Percentiles rank a stretch among this genome's conserved stretches.
phyloP scores from a whole-genome alignment of 116 monocot species.

The Zostera marina region DNA sequence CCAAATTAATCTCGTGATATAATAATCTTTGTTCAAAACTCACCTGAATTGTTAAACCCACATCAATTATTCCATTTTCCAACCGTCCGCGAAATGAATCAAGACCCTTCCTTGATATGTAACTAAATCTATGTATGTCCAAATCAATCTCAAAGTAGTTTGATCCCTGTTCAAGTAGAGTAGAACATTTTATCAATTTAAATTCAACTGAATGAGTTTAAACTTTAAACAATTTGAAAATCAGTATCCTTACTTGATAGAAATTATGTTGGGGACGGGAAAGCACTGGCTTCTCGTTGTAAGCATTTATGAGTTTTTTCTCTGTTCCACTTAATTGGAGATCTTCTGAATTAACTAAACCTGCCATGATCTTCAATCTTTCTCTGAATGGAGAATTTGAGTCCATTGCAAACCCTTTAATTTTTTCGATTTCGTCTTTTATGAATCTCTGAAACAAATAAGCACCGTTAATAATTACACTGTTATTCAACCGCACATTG shows the following conservation, averaged over 20 bases:
- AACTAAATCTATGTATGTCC: conserved; percentile 97
- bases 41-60: conserved; percentile 97
- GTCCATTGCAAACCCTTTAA: conserved; percentile 89
- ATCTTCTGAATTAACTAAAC: conserved; percentile 68
- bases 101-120: conserved; percentile 97
- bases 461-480: neutral
- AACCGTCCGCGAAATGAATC: conserved; percentile 73
- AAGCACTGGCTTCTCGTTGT: conserved; percentile 96
- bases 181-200: too few relatives aligned
- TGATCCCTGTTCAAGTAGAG: conserved; percentile 40
- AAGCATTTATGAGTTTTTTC: conserved; percentile 89
- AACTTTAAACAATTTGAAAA: too few relatives aligned
- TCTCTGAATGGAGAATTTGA: conserved; percentile 67
- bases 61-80: conserved; percentile 69
- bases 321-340: conserved; percentile 84
- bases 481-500: too few relatives aligned
- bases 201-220: neutral
- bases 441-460: conserved; percentile 50
- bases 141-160: conserved; percentile 88
- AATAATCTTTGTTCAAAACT: neutral
- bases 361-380: conserved; percentile 82
- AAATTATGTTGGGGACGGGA: conserved; percentile 98
- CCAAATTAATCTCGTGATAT: too few relatives aligned
- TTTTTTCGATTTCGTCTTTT: conserved; percentile 76
- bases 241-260: conserved; percentile 30